Base-by-base conservation (phyloP, 495 filamentous ascomycete species). In the Trichoderma reesei region DNA sequence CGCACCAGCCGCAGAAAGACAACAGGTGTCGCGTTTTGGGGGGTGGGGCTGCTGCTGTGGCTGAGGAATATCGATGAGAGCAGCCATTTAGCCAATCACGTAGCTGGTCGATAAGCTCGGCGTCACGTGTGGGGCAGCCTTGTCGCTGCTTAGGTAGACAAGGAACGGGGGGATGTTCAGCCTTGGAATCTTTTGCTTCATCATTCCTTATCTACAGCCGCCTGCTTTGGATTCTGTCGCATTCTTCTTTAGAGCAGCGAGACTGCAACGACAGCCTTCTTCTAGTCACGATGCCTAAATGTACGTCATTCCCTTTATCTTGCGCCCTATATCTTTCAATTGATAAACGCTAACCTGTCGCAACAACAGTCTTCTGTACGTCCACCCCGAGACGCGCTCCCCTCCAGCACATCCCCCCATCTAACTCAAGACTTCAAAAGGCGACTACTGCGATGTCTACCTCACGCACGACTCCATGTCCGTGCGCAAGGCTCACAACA, bases 391-490 rank as follows among this genome's bases (percentile, higher is more conserved):
- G 34, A 42, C 59, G 59, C 59, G 59, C 59, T 38, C 59, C 1
- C 11, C 9, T 9, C 37, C 59, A 26, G 3, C 11, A 8, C 16
- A 41, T 7, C 33, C 11, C 11, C 38, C 36, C 59, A 33, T 1
- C 59, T 61, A 61, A 61, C 20, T 8, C 11, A 9, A n/a, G 1
- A 1, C 14, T 11, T 20, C 31, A 41, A 41, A 1, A 63, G 61
- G 61, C 82, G 94, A 98, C 75, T 98, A 98, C 81, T 98, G 94
- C 84, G 94, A 98, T 88, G 95, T 98, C 75, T 98, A 98, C 83
- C 89, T 98, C 68, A 98, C 95, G 65, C 94, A 98, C 82, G 95
- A 98, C 86, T 96, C 90, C 14, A 98, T 98, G 92, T 96, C 90
- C 79, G 94, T 98, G 72, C 90, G 94, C 71, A 97, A 97, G 78